Conservation (phyloP, 164 flowering plant species). For the Umbellularia californica region DNA sequence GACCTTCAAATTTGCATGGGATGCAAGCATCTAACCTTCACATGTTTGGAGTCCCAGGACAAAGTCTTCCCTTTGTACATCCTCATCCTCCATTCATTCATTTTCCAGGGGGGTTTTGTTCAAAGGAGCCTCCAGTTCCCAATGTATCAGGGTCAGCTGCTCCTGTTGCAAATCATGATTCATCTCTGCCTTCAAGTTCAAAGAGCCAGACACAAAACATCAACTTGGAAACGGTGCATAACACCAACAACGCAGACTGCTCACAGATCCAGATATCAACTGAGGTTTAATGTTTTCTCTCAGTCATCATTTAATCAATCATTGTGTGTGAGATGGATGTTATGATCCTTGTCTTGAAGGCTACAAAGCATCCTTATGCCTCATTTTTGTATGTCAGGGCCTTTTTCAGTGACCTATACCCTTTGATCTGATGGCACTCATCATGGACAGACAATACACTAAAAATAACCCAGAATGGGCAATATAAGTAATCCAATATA, state of each 20-base stretch:
- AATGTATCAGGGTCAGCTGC: conserved; percentile 27
- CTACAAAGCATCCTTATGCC: not conserved
- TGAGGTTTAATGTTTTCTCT: conserved; percentile 17
- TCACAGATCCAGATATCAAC: conserved; percentile 13
- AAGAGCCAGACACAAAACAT: conserved; percentile 14
- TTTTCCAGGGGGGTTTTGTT: conserved; percentile 35
- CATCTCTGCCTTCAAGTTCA: conserved; percentile 30
- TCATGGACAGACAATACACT: too few relatives aligned
- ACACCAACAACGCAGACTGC: conserved; percentile 7
- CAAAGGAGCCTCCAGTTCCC: conserved; percentile 27
- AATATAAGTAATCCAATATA: too few relatives aligned
- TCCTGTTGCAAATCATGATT: conserved; percentile 21
- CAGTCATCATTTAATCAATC: not conserved
- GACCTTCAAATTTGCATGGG: conserved; percentile 38
- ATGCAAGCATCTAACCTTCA: conserved; percentile 45
- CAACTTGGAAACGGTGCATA: conserved; percentile 5
- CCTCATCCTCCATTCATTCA: conserved; percentile 44
- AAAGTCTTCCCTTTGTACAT: conserved; percentile 48
- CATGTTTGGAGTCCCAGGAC: conserved; percentile 54
- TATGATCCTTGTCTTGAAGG: not conserved
- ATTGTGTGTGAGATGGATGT: not conserved
- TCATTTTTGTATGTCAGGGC: not conserved
- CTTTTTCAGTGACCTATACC: too few relatives aligned
- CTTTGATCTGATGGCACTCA: too few relatives aligned
- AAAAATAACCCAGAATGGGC: too few relatives aligned